Evolutionary conservation across 2,329 filamentous ascomycete species (phyloP).

Genomic region (Calcarisporium arbuscula): DNA sequence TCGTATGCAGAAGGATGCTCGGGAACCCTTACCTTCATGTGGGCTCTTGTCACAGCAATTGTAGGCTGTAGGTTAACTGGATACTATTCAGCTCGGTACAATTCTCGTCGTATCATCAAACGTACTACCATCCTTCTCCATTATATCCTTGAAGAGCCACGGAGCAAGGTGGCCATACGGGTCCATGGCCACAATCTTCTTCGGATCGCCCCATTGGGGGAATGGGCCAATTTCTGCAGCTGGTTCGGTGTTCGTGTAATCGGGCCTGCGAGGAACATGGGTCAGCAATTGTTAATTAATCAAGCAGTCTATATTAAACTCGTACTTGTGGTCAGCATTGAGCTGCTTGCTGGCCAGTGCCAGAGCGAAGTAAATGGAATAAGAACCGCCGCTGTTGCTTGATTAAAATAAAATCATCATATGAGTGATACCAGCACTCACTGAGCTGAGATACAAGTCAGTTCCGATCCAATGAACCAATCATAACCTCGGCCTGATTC

Average conservation of each 20-base stretch:
- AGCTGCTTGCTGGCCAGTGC: slow-evolving; percentile 89
- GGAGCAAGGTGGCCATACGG: slow-evolving; percentile 83
- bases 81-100: slow-evolving; percentile 7
- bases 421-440: too few relatives aligned
- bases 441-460: neutral
- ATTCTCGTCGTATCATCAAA: too few relatives aligned
- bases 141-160: slow-evolving; percentile 74
- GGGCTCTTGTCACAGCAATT: slow-evolving; percentile 85
- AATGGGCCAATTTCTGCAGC: slow-evolving; percentile 86
- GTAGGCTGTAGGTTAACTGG: slow-evolving; percentile 79
- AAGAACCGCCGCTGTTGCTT: slow-evolving; percentile 86
- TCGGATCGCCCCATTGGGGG: slow-evolving; percentile 78
- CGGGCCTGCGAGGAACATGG: slow-evolving; percentile 33
- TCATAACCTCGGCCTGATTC: too few relatives aligned
- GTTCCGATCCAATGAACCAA: too few relatives aligned
- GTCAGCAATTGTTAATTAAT: slow-evolving; percentile 2
- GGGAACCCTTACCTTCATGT: slow-evolving; percentile 62
- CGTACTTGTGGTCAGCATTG: slow-evolving; percentile 69
- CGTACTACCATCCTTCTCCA: slow-evolving; percentile 64
- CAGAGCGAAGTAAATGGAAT: slow-evolving; percentile 91
- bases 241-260: slow-evolving; percentile 74
- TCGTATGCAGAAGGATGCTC: neutral
- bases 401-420: slow-evolving; percentile 11
- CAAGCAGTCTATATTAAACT: too few relatives aligned
- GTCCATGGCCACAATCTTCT: slow-evolving; percentile 98